Percentiles rank a stretch among this genome's conserved stretches.
These are phyloP conservation scores for Orbilia javanica DNA, from an alignment of 2,329 filamentous ascomycete genomes.

Conservation along the genomic window DNA sequence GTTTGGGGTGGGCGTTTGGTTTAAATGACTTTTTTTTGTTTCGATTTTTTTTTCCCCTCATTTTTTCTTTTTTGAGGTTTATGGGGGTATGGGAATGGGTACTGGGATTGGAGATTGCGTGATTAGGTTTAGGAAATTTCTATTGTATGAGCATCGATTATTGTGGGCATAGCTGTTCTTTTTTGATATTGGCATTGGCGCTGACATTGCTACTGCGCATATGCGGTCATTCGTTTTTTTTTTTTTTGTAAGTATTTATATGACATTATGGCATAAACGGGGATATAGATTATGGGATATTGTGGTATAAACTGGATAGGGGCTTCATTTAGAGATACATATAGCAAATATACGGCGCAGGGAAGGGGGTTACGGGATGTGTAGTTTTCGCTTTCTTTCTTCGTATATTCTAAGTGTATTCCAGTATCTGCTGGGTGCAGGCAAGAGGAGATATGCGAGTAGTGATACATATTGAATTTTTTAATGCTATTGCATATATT, in stretches of 20 bases:
- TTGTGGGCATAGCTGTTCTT: background rate
- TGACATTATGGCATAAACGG: background rate
- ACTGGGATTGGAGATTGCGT: background rate
- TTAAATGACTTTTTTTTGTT: background rate
- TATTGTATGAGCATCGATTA: background rate
- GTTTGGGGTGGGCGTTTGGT: constrained; percentile 38
- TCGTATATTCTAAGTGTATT: too few relatives aligned
- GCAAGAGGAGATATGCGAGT: too few relatives aligned
- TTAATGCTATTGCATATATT: too few relatives aligned
- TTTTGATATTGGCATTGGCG: background rate
- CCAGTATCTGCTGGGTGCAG: too few relatives aligned
- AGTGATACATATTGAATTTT: too few relatives aligned
- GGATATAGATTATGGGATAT: constrained; percentile 7
- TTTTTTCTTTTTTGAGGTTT: constrained; percentile 5
- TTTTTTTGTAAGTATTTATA: constrained; percentile 7
- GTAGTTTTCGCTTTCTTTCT: background rate
- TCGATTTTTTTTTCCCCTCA: background rate
- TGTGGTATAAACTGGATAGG: background rate
- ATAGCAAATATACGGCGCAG: background rate
- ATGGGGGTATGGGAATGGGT: background rate
- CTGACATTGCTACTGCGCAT: too few relatives aligned
- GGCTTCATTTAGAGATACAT: background rate
- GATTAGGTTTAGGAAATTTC: background rate
- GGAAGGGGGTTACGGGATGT: background rate
- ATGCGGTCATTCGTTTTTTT: background rate